Evolutionary conservation across 2,329 filamentous ascomycete genomes (phyloP).

Genomic region (Xylariaceae sp.): DNA sequence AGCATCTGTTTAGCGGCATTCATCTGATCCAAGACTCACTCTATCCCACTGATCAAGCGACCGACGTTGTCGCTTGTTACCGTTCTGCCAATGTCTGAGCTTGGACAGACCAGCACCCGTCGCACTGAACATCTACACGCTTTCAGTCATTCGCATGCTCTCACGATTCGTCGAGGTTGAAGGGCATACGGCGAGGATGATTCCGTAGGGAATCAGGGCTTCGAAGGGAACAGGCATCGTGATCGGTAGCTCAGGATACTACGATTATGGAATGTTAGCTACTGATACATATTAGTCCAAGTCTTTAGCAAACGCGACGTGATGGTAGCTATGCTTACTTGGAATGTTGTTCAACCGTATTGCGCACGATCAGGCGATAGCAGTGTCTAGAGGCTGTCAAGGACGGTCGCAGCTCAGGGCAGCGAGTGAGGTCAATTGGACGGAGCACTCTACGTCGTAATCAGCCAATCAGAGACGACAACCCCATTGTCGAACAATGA

Average conservation of each 20-base stretch:
- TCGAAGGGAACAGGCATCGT: constrained; percentile 61
- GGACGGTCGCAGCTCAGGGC: background rate
- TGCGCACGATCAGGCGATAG: constrained; percentile 1
- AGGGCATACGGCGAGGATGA: constrained; percentile 53
- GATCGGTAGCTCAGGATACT: constrained; percentile 20
- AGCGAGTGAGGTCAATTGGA: constrained; percentile 9
- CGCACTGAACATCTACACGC: constrained; percentile 55
- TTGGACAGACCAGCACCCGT: constrained; percentile 54
- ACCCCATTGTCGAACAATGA: background rate
- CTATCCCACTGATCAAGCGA: constrained; percentile 59
- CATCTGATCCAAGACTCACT: constrained; percentile 36
- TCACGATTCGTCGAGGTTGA: constrained; percentile 2
- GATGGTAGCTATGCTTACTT: background rate
- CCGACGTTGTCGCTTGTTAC: constrained; percentile 55
- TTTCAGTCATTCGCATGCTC: constrained; percentile 20
- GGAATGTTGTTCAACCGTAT: constrained; percentile 1
- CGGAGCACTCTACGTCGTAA: background rate
- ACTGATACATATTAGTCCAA: background rate
- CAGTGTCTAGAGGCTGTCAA: background rate
- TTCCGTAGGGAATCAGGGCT: constrained; percentile 58
- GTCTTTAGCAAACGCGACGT: background rate
- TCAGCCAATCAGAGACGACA: constrained; percentile 2
- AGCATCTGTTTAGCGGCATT: constrained; percentile 20
- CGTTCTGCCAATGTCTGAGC: constrained; percentile 54
- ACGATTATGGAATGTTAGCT: constrained; percentile 3